Conservation (phyloP, 2,329 filamentous ascomycete species). For the Monosporascus sp. region DNA sequence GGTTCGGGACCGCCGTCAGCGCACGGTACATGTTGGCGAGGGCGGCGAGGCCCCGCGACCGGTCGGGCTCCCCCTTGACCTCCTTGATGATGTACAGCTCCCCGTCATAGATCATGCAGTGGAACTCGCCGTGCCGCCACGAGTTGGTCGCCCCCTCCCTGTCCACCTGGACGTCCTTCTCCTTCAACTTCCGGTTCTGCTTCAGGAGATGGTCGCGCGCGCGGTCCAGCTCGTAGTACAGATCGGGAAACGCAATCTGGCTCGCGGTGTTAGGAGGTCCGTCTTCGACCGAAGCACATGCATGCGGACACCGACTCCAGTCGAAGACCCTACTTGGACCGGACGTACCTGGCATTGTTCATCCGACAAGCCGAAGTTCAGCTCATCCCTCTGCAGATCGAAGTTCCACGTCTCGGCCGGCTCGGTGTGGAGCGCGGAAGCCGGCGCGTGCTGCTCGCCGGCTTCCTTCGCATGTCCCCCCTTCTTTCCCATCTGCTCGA, state of each 20-base stretch:
- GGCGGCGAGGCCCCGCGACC: conserved; percentile 16
- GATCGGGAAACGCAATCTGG: conserved; percentile 15
- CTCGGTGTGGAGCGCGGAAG: neutral
- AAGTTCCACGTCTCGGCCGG: conserved; percentile 10
- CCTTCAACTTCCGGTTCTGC: conserved; percentile 9
- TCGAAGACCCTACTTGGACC: too few species aligned
- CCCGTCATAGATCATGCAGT: conserved; percentile 16
- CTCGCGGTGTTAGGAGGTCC: neutral
- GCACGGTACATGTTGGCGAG: conserved; percentile 17
- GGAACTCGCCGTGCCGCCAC: conserved; percentile 15
- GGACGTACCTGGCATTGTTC: conserved; percentile 14
- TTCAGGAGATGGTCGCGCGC: conserved; percentile 13
- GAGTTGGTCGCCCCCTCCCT: conserved; percentile 10
- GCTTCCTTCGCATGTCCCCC: neutral
- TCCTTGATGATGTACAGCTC: conserved; percentile 16
- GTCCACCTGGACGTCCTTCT: conserved; percentile 12
- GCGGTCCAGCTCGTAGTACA: conserved; percentile 18
- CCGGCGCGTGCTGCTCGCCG: neutral
- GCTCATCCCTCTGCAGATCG: conserved; percentile 11
- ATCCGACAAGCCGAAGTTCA: conserved; percentile 17
- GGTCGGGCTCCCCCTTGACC: conserved; percentile 19
- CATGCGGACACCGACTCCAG: neutral
- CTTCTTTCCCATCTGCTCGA: neutral
- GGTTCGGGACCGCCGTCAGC: conserved; percentile 12
- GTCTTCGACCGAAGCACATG: neutral